A percentile compares a stretch with the other conserved stretches of the same genome.
Evolutionary conservation across 176 grass and related monocot genomes (phyloP).

Genomic region (Alopecurus myosuroides): DNA sequence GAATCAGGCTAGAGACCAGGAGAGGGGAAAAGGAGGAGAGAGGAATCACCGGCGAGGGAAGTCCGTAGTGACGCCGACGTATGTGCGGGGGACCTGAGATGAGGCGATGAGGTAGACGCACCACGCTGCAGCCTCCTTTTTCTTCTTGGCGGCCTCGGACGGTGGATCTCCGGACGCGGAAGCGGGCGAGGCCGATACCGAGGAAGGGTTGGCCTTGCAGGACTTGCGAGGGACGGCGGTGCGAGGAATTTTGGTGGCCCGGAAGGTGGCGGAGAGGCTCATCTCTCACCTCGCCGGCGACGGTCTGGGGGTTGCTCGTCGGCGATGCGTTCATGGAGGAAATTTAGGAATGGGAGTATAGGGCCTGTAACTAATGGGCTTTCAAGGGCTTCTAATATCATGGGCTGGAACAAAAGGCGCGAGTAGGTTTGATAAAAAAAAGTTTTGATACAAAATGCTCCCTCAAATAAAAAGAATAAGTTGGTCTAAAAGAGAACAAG

Average conservation of each 20-base stretch:
- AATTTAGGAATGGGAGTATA: neutral
- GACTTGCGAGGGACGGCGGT: conserved; percentile 1
- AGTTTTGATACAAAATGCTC: no score
- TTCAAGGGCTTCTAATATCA: neutral
- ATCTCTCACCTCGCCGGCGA: conserved; percentile 26
- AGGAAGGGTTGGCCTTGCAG: neutral
- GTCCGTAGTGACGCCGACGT: conserved; percentile 88
- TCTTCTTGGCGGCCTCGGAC: neutral
- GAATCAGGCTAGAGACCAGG: neutral
- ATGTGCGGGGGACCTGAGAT: conserved; percentile 45
- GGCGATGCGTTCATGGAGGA: neutral
- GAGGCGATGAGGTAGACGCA: conserved; percentile 63
- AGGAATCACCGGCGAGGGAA: conserved; percentile 64
- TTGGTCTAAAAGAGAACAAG: no score
- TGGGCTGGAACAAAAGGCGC: neutral
- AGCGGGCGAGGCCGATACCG: neutral
- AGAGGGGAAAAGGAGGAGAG: neutral
- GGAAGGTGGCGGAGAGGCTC: conserved; percentile 48
- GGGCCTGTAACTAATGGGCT: neutral
- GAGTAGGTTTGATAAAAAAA: no score
- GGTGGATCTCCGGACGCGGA: neutral
- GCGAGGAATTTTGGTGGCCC: conserved; percentile 29
- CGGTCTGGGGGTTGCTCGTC: neutral
- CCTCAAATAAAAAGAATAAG: no score
- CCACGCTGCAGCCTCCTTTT: conserved; percentile 35